Evolutionary conservation across 495 filamentous ascomycete genomes (phyloP).

Genomic region (Podospora pseudopauciseta): DNA sequence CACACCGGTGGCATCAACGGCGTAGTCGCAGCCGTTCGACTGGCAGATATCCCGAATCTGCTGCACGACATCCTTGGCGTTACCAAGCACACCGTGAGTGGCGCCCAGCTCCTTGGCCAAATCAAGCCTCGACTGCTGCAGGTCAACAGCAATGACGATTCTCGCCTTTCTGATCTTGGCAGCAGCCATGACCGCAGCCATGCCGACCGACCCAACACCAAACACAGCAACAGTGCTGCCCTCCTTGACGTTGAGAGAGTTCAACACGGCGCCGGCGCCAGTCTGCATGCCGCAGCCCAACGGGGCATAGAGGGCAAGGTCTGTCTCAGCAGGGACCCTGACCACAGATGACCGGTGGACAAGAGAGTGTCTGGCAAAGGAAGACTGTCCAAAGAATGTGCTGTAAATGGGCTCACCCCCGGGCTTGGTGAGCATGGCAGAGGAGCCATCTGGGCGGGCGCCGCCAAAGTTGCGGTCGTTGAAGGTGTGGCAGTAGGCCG

Average conservation of each 20-base stretch:
- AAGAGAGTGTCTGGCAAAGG: slow-evolving; percentile 38
- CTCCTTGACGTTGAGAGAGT: slow-evolving; percentile 40
- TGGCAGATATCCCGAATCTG: slow-evolving; percentile 29
- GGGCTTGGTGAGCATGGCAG: slow-evolving; percentile 44
- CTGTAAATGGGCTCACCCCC: slow-evolving; percentile 54
- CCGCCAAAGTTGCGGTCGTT: slow-evolving; percentile 41
- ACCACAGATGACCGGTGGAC: slow-evolving; percentile 33
- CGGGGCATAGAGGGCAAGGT: slow-evolving; percentile 39
- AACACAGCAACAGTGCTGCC: slow-evolving; percentile 66
- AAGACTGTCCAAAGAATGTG: slow-evolving; percentile 55
- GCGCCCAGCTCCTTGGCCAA: slow-evolving; percentile 60
- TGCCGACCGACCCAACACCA: slow-evolving; percentile 68
- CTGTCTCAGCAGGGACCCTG: slow-evolving; percentile 23
- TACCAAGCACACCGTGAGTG: slow-evolving; percentile 39
- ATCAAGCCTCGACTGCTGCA: slow-evolving; percentile 53
- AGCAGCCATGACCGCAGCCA: slow-evolving; percentile 56
- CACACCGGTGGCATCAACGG: neutral
- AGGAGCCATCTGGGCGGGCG: slow-evolving; percentile 20
- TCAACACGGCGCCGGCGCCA: slow-evolving; percentile 43
- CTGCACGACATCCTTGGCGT: slow-evolving; percentile 24
- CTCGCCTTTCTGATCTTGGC: slow-evolving; percentile 14
- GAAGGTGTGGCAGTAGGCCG: slow-evolving; percentile 54
- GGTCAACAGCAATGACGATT: slow-evolving; percentile 62
- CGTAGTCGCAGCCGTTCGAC: slow-evolving; percentile 25
- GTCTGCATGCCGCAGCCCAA: slow-evolving; percentile 51